phyloP scores from a whole-genome alignment of 768 basidiomycete genomes.

The Ramaria rubella region DNA sequence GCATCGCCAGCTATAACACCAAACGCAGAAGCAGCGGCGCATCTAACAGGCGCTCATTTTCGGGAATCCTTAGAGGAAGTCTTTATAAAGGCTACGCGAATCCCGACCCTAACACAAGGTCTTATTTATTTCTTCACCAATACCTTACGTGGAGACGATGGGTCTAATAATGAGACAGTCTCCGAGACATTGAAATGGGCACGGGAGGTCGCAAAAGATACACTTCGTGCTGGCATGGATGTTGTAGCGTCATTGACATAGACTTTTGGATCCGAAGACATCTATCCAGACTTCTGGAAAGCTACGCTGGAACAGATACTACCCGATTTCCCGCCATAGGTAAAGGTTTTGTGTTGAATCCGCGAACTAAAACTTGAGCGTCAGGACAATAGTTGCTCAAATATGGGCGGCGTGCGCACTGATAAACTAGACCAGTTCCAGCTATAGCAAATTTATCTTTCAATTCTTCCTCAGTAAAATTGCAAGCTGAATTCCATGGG shows the following conservation, averaged over 20 bases:
- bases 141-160: slow-evolving; percentile 33
- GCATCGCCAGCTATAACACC: slow-evolving; percentile 50
- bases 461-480: slow-evolving; percentile 78
- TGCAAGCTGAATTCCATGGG: slow-evolving; percentile 49
- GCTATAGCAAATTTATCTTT: slow-evolving; percentile 42
- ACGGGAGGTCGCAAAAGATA: slow-evolving; percentile 57
- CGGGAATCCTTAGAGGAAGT: slow-evolving; percentile 65
- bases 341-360: slow-evolving; percentile 65
- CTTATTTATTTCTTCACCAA: slow-evolving; percentile 62
- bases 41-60: slow-evolving; percentile 40
- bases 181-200: slow-evolving; percentile 58
- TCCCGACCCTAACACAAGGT: slow-evolving; percentile 66
- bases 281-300: slow-evolving; percentile 41
- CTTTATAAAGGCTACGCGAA: slow-evolving; percentile 65
- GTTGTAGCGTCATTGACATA: slow-evolving; percentile 20
- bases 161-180: slow-evolving; percentile 28
- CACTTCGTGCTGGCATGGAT: slow-evolving; percentile 58
- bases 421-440: slow-evolving; percentile 49
- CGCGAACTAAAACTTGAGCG: slow-evolving; percentile 43
- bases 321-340: slow-evolving; percentile 72
- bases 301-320: slow-evolving; percentile 66
- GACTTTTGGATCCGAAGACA: not conserved
- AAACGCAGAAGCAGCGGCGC: slow-evolving; percentile 23
- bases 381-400: not conserved
- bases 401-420: slow-evolving; percentile 40